Evolutionary conservation across 176 grass and related monocot species (phyloP), one percentile per base, ranked within the genome.

Genomic region (Musa schizocarpa): DNA sequence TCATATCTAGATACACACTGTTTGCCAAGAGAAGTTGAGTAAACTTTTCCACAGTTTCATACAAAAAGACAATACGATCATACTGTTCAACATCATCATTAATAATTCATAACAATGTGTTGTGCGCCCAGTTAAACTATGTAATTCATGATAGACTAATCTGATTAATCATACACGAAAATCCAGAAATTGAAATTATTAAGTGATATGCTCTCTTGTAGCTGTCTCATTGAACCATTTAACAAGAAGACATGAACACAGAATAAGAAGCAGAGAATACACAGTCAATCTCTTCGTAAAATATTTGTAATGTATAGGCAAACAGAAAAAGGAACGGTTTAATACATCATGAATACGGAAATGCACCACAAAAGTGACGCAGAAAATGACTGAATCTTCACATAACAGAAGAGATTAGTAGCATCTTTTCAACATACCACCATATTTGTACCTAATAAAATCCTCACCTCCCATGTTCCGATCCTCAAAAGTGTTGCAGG

Each of bases 391-490:
- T 29, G 16, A 16, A 67, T 29, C 12, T 67, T 67, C 11, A 54
- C 8, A 54, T 22, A 26, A 55, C 20, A 5, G 24, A 54, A 23
- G 52, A 73, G 26, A 68, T 34, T 3, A 34, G 65, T 16, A 7
- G 23, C 5, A 74, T 55, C 13, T 13, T 55, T 74, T 26, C 9
- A 3, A 3, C 50, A 74, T 12, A 73, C 20, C 22, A 55, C 11
- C 72, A 25, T 56, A 27, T 16, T 43, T 57, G 12, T 26, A 13
- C 11, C 13, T 8, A 17, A 20, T 10, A 67, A 67, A 34, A 50
- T 62, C 63, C 21, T 85, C 82, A 98, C 95, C 90, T 91, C 84
- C 90, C 95, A 98, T 75, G 27, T 81, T 53, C 95, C 95, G 74
- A 98, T 98, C 74, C 80, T 90, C 72, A 98, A 82, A 77, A 84